Conservation (phyloP, 2,329 filamentous ascomycete genomes). For the Aspergillaceae sp. region DNA sequence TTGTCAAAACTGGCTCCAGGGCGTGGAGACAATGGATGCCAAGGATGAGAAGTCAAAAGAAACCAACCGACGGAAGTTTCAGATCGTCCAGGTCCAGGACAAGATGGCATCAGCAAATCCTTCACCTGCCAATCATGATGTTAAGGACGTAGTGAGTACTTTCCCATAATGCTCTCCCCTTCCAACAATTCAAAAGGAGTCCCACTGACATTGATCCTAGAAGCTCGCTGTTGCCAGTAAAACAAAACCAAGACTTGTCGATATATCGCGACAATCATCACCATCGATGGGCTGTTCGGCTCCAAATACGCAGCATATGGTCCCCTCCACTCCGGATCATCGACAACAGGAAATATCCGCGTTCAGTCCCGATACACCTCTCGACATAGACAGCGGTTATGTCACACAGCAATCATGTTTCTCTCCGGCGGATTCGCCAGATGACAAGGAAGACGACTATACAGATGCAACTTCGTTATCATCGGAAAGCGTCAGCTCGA, state of each 20-base stretch:
- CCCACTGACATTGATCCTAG: conserved; percentile 7
- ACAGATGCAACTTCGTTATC: conserved; percentile 19
- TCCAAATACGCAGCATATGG: conserved; percentile 16
- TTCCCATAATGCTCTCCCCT: no score
- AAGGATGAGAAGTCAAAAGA: conserved; percentile 19
- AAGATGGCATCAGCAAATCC: neutral
- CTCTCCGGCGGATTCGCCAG: conserved; percentile 16
- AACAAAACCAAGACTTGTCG: conserved; percentile 29
- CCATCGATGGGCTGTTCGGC: conserved; percentile 18
- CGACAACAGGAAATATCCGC: conserved; percentile 29
- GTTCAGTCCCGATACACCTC: conserved; percentile 32
- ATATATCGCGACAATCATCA: conserved; percentile 31
- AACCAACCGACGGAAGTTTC: conserved; percentile 26
- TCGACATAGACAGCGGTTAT: conserved; percentile 27
- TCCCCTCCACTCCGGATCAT: conserved; percentile 29
- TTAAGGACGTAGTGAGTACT: neutral
- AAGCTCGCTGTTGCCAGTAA: conserved; percentile 29
- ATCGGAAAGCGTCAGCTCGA: conserved; percentile 20
- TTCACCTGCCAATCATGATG: neutral
- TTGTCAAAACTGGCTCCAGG: conserved; percentile 31
- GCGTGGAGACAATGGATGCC: conserved; percentile 22
- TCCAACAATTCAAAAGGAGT: neutral
- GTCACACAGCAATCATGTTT: conserved; percentile 20
- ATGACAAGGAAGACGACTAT: conserved; percentile 20
- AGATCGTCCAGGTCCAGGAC: conserved; percentile 19